Evolutionary conservation across 2,329 filamentous ascomycete species (phyloP), one percentile per base, ranked within the genome.

Genomic region (Fusarium stilboides): DNA sequence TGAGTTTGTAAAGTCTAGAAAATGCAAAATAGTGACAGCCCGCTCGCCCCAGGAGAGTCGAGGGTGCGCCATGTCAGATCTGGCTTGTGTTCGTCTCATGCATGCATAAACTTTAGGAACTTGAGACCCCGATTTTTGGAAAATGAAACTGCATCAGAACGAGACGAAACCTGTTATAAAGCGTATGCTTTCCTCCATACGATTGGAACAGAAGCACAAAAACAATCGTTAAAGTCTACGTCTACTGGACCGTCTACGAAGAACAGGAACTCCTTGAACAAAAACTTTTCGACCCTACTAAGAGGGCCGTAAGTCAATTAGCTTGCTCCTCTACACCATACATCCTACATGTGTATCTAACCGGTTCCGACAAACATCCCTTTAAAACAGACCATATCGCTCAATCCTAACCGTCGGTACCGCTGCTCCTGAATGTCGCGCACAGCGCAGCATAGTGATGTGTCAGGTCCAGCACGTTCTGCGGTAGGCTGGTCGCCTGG

Each of bases 381-480:
- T 39, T 31, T 31, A 17, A 57, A 62, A 67, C 62, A 58, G 33
- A 33, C 33, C 46, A 52, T 31, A 51, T 44, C 47, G 44, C 31
- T 39, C 24, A 34, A 19, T 33, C 15, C 60, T 87, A 95, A 74
- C 91, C 92, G 75, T 97, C 94, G 26, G 92, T 97, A 6, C 96
- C 96, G 76, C 91, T 97, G 86, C 94, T 98, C 75, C 94, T 89
- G 83, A 99, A 99, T 1, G 94, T 94, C 20, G 95, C 94, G 78
- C 96, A 99, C 36, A 99, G 85, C 58, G 94, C 93, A 20, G 95
- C 96, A 78, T 99, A 99, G 78, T 98, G 93, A 80, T 99, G 95
- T 26, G 96, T 98, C 62, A 99, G 83, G 78, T 98, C 95, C 56
- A 98, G 86, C 39, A 99, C 94, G 62, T 92, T 91, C 81, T 98